These are phyloP conservation scores for Debaryomyces maramus DNA, from an alignment of 805 yeast species.

Conservation along the genomic window DNA sequence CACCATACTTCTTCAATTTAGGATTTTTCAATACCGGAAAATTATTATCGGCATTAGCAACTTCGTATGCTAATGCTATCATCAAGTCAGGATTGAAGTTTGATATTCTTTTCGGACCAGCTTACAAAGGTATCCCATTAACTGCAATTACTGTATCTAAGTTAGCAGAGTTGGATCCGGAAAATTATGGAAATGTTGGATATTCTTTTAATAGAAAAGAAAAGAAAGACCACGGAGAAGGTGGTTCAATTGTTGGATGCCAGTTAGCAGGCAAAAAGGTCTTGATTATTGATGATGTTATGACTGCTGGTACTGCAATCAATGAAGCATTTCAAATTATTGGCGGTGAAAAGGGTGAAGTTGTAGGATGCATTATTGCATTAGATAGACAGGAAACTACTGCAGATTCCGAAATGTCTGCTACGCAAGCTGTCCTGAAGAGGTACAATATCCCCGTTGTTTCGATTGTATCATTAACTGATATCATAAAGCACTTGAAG, in stretches of 20 bases:
- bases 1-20: slow-evolving; percentile 95
- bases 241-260: slow-evolving; percentile 91
- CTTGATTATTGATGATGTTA: slow-evolving; percentile 91
- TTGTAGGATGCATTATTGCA: slow-evolving; percentile 85
- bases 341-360: slow-evolving; percentile 61
- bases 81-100: slow-evolving; percentile 79
- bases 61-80: slow-evolving; percentile 87
- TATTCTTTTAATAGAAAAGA: slow-evolving; percentile 97
- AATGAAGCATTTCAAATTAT: slow-evolving; percentile 89
- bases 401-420: slow-evolving; percentile 62
- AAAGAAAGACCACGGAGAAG: slow-evolving; percentile 97
- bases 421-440: slow-evolving; percentile 76
- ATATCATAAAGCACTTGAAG: slow-evolving; percentile 65
- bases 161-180: slow-evolving; percentile 86
- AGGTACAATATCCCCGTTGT: slow-evolving; percentile 79
- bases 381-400: slow-evolving; percentile 94
- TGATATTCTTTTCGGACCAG: slow-evolving; percentile 94
- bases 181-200: slow-evolving; percentile 67
- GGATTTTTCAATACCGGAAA: slow-evolving; percentile 87
- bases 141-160: slow-evolving; percentile 93
- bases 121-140: slow-evolving; percentile 95
- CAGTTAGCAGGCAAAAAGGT: slow-evolving; percentile 68
- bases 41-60: slow-evolving; percentile 75
- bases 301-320: slow-evolving; percentile 98
- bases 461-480: slow-evolving; percentile 73